These are phyloP conservation scores for Ophiostoma angusticollis DNA, from an alignment of 2,329 filamentous ascomycete species.

Conservation along the genomic window DNA sequence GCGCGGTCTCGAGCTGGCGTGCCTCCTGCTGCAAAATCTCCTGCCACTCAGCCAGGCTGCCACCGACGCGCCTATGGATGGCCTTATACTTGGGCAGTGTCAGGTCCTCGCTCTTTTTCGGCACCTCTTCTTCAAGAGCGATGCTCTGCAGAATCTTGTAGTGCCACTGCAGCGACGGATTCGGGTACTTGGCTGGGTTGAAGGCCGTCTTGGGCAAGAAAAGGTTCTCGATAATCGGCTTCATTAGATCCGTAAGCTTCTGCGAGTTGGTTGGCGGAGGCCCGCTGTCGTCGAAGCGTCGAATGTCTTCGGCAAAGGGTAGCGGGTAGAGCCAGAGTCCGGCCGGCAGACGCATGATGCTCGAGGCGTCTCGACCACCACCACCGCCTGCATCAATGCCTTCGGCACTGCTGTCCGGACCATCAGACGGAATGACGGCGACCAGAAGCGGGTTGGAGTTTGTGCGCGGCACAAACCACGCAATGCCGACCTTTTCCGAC, in stretches of 20 bases:
- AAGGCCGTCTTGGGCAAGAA: constrained; percentile 79
- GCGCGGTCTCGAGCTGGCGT: constrained; percentile 23
- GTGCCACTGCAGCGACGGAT: constrained; percentile 90
- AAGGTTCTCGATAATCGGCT: constrained; percentile 67
- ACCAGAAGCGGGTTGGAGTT: constrained; percentile 72
- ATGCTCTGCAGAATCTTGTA: constrained; percentile 87
- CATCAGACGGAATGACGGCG: constrained; percentile 63
- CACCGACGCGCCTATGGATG: constrained; percentile 78
- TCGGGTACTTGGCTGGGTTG: constrained; percentile 78
- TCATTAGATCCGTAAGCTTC: constrained; percentile 67
- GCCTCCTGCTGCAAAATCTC: constrained; percentile 49
- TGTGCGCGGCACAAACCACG: constrained; percentile 75
- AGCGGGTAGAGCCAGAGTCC: constrained; percentile 83
- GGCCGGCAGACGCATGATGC: constrained; percentile 56
- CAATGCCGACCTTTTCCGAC: constrained; percentile 68
- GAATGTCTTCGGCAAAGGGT: constrained; percentile 80
- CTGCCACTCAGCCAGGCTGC: constrained; percentile 67
- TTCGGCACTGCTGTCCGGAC: constrained; percentile 35
- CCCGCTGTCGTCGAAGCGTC: constrained; percentile 55
- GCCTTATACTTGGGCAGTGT: constrained; percentile 76
- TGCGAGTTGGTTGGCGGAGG: constrained; percentile 46
- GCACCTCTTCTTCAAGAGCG: constrained; percentile 82
- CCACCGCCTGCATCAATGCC: not conserved
- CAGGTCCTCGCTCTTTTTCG: constrained; percentile 59
- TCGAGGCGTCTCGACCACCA: constrained; percentile 27